Evolutionary conservation across 2,329 filamentous ascomycete species (phyloP).

Genomic region (Capronia coronata): DNA sequence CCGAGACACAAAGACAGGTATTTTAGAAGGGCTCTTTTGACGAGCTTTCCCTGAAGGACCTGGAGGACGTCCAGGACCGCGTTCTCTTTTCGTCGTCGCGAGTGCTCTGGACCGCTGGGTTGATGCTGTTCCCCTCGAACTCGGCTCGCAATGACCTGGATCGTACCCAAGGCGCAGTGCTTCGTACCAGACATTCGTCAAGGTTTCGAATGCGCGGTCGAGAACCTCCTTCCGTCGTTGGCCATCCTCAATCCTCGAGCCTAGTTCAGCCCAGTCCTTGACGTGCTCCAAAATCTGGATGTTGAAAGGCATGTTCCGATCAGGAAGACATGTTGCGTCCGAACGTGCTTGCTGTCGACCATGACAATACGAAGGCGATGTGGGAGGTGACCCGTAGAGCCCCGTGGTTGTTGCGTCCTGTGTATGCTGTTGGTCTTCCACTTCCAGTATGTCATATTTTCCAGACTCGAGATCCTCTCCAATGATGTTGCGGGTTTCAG

Average conservation of each 20-base stretch:
- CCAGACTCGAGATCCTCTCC: background rate
- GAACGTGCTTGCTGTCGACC: conserved; percentile 5
- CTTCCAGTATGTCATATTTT: background rate
- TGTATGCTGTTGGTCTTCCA: background rate
- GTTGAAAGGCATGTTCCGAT: conserved; percentile 18
- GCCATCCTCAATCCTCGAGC: conserved; percentile 18
- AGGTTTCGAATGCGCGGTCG: conserved; percentile 18
- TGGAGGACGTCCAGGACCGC: background rate
- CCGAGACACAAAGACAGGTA: conserved; percentile 9
- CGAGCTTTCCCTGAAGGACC: conserved; percentile 1
- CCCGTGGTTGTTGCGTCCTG: background rate
- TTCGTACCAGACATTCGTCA: conserved; percentile 24
- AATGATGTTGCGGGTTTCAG: background rate
- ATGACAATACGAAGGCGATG: background rate
- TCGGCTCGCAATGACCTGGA: conserved; percentile 2
- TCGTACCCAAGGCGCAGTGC: conserved; percentile 18
- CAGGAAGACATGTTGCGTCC: conserved; percentile 8
- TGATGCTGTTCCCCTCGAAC: background rate
- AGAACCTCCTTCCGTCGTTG: conserved; percentile 18
- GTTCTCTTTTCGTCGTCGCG: background rate
- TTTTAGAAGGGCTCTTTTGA: conserved; percentile 6
- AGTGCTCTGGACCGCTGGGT: background rate
- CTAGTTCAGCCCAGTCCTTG: conserved; percentile 21
- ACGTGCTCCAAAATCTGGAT: conserved; percentile 20
- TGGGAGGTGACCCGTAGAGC: conserved; percentile 4